These are phyloP conservation scores for Fusarium agapanthi DNA, from an alignment of 2,329 filamentous ascomycete genomes.

Conservation along the genomic window DNA sequence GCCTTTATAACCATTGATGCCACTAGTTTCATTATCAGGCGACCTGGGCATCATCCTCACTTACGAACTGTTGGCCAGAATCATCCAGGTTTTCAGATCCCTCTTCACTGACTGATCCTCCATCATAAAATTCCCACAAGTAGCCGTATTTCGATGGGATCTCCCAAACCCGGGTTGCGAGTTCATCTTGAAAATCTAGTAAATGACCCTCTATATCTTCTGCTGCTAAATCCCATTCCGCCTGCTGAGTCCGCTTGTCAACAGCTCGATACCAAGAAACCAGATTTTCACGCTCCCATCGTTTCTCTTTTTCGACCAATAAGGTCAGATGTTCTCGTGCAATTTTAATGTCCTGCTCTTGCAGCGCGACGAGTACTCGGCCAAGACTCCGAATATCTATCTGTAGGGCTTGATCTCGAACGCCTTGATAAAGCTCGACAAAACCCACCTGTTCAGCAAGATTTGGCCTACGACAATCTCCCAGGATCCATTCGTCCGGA, in stretches of 20 bases:
- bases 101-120: neutral
- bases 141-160: neutral
- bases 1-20: too few species aligned
- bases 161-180: neutral
- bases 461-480: neutral
- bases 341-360: fast-evolving
- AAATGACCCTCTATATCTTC: constrained; percentile 11
- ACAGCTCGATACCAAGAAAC: constrained; percentile 21
- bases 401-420: constrained; percentile 14
- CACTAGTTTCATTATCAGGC: fast-evolving
- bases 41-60: neutral
- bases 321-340: neutral
- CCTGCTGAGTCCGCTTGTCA: constrained; percentile 1
- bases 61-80: neutral
- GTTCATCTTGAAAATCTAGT: constrained; percentile 7
- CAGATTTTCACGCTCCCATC: neutral
- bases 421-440: constrained; percentile 3
- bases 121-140: neutral
- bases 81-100: neutral
- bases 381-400: neutral
- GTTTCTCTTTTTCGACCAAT: neutral
- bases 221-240: neutral
- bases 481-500: fast-evolving
- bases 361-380: neutral
- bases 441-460: neutral